Conservation (phyloP, 31 red algal species). For the Asparagopsis taxiformis region DNA sequence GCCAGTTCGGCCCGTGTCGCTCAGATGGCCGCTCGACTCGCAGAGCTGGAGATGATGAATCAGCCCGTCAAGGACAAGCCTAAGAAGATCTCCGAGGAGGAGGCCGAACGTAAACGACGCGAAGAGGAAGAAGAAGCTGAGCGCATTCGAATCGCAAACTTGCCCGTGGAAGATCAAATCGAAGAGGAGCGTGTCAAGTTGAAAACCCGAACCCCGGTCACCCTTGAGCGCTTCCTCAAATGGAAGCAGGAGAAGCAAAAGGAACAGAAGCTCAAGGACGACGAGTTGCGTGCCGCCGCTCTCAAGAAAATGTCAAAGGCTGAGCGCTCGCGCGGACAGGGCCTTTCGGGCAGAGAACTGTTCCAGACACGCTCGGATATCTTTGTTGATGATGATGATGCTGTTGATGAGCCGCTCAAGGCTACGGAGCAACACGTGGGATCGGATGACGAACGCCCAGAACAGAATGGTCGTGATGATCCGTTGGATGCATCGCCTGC, state of each 20-base stretch:
- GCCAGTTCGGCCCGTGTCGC: constrained; percentile 68
- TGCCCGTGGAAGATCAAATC: constrained; percentile 98
- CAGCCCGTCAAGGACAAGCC: constrained; percentile 86
- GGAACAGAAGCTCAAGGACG: constrained; percentile 41
- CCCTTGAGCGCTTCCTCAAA: constrained; percentile 76
- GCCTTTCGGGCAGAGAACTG: constrained; percentile 84
- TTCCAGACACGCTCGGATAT: constrained; percentile 79
- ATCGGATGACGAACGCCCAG: constrained; percentile 29
- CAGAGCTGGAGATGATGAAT: constrained; percentile 90
- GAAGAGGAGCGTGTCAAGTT: constrained; percentile 91
- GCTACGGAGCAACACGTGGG: constrained; percentile 22
- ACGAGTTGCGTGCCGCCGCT: constrained; percentile 34
- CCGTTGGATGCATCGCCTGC: background rate
- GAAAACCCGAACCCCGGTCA: constrained; percentile 85
- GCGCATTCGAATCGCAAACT: constrained; percentile 79
- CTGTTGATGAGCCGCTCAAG: constrained; percentile 68
- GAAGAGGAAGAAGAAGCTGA: constrained; percentile 86
- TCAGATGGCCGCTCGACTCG: constrained; percentile 79
- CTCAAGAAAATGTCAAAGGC: constrained; percentile 74
- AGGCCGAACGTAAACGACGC: constrained; percentile 64
- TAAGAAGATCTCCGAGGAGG: constrained; percentile 72
- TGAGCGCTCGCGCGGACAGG: constrained; percentile 50
- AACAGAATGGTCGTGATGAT: background rate
- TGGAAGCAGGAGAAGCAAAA: constrained; percentile 86
- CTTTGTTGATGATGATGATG: constrained; percentile 97